Base-by-base conservation (phyloP, 1,139 yeast species). In the Petasospora fabianii region DNA sequence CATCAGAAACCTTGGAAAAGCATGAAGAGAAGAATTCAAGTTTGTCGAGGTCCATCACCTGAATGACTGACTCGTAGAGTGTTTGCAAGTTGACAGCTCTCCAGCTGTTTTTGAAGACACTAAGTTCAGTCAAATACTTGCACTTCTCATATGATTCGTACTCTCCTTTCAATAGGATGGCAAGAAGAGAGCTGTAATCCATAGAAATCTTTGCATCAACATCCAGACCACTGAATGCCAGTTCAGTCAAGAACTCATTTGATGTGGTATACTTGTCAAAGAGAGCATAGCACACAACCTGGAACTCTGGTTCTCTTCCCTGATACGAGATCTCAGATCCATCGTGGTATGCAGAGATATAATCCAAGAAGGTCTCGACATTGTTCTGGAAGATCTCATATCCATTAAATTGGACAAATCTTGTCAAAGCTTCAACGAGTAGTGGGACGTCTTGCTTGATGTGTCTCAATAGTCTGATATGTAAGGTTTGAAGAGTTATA, bases 401-500 rank as follows among this genome's bases (percentile, higher is more conserved):
- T 0, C 67, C 69, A 54, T 76, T 77, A 43, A 65, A 60, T 32
- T 63, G 66, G 22, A 68, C 60, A 48, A 75, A 77, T 44, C 61
- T 65, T 6, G 48, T 46, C 24, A 51, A 21, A 2, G 50, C 27
- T 12, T 47, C 44, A 5, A 51, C 6, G 10, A 53, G 20, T 10
- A 45, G 24, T 1, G 34, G 32, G 5, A 44, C 42, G 28, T 51
- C 40, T 1, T 44, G 33, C 19, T 43, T 39, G 19, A 52, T 39
- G 33, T 47, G 40, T 11, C 71, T 55, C 24, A 80, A 47, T 6
- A 77, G 50, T 36, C 65, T 64, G 42, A 82, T 58, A 46, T 71
- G 69, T 24, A 77, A 61, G 0, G 79, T 69, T 49, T 80, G 84
- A 19, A 69, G 51, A 2, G 76, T 60, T 1, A 61, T 68, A 43